A percentile compares a stretch with the other conserved stretches of the same genome.
phyloP scores from a whole-genome alignment of 1,284 basidiomycete genomes.

The Marasmius tenuissimus region DNA sequence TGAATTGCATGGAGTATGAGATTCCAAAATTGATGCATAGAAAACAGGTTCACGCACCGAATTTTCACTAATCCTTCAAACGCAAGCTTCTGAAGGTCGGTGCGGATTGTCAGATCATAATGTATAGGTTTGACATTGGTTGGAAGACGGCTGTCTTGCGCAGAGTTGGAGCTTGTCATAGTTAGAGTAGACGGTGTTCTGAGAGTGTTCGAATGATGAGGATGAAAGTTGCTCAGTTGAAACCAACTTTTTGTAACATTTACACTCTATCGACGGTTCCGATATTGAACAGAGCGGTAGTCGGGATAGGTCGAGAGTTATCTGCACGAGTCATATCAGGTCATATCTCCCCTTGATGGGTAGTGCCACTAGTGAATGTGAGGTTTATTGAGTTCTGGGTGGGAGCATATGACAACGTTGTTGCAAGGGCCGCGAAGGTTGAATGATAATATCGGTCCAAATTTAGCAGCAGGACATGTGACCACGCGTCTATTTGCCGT shows the following conservation, averaged over 20 bases:
- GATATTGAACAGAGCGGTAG: no score
- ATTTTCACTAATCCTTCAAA: conserved; percentile 84
- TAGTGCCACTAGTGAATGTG: no score
- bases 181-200: not conserved
- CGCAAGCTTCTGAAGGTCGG: conserved; percentile 72
- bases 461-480: no score
- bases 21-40: not conserved
- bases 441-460: no score
- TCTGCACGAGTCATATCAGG: no score
- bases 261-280: not conserved
- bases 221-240: not conserved
- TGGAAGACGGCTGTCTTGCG: conserved; percentile 56
- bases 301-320: no score
- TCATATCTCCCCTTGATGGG: no score
- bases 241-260: not conserved
- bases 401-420: no score
- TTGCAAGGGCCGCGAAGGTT: no score
- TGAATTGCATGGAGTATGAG: conserved; percentile 26
- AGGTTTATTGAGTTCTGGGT: no score
- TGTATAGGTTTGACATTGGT: conserved; percentile 74
- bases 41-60: conserved; percentile 41
- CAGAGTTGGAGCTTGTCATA: not conserved
- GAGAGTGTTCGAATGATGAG: not conserved
- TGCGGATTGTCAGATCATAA: conserved; percentile 84
- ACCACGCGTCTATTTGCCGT: no score